A percentile compares a stretch with the other conserved stretches of the same genome.
Evolutionary conservation across 1,139 yeast species (phyloP).

Genomic region (Kodamaea ohmeri): DNA sequence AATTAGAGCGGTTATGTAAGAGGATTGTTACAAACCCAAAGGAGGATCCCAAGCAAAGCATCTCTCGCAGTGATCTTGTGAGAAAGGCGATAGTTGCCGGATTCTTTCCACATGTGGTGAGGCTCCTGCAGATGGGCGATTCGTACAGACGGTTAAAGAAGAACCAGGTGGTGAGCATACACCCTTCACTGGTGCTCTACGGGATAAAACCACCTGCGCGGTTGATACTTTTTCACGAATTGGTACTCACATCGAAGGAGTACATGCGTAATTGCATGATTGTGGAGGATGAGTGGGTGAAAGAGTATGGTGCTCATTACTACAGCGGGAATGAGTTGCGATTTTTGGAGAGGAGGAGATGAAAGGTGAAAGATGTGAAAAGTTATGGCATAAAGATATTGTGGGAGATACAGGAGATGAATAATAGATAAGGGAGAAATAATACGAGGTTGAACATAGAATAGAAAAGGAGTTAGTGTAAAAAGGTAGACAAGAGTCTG

Average conservation of each 20-base stretch:
- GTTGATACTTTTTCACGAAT: constrained; percentile 73
- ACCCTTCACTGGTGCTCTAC: constrained; percentile 74
- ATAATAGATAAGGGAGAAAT: too few species aligned
- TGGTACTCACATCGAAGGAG: constrained; percentile 84
- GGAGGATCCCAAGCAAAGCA: too few species aligned
- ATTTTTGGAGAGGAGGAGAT: constrained; percentile 13
- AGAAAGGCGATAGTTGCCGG: constrained; percentile 75
- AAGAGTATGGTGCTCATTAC: constrained; percentile 65
- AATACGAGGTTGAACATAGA: too few species aligned
- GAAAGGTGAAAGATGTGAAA: too few species aligned
- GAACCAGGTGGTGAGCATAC: constrained; percentile 68
- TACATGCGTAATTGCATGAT: constrained; percentile 85
- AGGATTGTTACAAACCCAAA: constrained; percentile 56
- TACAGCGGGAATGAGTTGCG: constrained; percentile 19
- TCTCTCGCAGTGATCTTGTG: constrained; percentile 35
- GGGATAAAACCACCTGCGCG: constrained; percentile 68
- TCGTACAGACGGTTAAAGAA: constrained; percentile 60
- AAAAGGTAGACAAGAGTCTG: too few species aligned
- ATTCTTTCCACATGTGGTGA: constrained; percentile 76
- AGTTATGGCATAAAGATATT: too few species aligned
- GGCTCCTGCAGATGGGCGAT: constrained; percentile 69
- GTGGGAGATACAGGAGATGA: too few species aligned
- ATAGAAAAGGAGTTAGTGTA: too few species aligned
- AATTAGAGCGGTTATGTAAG: constrained; percentile 59
- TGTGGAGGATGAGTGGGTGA: constrained; percentile 62